phyloP scores from a whole-genome alignment of 192 early-diverging fungal genomes.

The Rhizophagus clarus region DNA sequence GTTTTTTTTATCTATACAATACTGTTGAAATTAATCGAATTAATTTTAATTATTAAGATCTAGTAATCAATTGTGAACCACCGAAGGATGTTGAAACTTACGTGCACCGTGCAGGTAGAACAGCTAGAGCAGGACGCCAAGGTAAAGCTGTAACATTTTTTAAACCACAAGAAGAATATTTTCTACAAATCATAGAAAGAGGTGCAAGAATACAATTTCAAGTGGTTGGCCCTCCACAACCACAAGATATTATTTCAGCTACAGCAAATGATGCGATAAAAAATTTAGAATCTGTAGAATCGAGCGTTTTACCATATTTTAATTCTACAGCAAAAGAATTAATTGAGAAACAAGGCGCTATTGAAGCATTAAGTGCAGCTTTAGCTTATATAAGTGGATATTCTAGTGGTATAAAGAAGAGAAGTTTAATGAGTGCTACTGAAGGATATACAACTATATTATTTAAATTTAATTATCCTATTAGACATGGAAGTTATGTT shows the following conservation, averaged over 20 bases:
- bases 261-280: conserved; percentile 78
- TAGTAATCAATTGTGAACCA: conserved; percentile 96
- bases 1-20: background rate
- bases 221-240: conserved; percentile 81
- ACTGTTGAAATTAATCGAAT: background rate
- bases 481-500: conserved; percentile 84
- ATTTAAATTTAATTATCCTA: conserved; percentile 65
- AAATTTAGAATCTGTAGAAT: conserved; percentile 65
- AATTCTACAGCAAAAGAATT: conserved; percentile 70
- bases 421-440: conserved; percentile 83
- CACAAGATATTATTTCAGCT: conserved; percentile 84
- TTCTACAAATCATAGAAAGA: conserved; percentile 75
- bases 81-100: conserved; percentile 93
- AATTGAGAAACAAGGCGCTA: conserved; percentile 66
- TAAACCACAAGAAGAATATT: conserved; percentile 83
- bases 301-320: conserved; percentile 82
- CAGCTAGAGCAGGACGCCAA: conserved; percentile 86
- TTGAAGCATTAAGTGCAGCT: conserved; percentile 79
- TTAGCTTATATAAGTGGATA: conserved; percentile 89
- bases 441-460: conserved; percentile 82
- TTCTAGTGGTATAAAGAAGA: conserved; percentile 75
- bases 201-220: conserved; percentile 82
- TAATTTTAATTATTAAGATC: conserved; percentile 50
- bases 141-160: conserved; percentile 94
- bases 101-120: conserved; percentile 94